A percentile compares a stretch with the other conserved stretches of the same genome.
phyloP scores from a whole-genome alignment of 1,284 basidiomycete genomes.

The Sporisorium sorghi region DNA sequence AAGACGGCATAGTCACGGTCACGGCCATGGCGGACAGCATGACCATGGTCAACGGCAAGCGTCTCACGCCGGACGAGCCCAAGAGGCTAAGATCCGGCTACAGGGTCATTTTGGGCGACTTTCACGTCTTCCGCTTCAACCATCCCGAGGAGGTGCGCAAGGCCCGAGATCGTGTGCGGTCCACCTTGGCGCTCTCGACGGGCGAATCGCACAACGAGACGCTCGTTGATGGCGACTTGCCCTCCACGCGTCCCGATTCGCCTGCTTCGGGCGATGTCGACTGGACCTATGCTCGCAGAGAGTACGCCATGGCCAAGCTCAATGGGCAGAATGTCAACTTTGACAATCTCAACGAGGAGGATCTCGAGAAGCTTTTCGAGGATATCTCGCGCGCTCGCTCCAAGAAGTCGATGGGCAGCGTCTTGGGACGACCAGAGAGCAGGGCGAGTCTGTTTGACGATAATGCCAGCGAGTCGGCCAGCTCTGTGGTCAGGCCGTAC shows the following conservation, averaged over 20 bases:
- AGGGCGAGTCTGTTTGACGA: conserved; percentile 63
- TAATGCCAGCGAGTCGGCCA: conserved; percentile 56
- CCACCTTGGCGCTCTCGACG: conserved; percentile 51
- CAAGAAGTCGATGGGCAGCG: conserved; percentile 62
- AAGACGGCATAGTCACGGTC: conserved; percentile 84
- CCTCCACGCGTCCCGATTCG: conserved; percentile 56
- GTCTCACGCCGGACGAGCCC: conserved; percentile 53
- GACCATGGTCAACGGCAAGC: conserved; percentile 88
- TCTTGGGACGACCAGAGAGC: conserved; percentile 54
- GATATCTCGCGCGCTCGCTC: conserved; percentile 59
- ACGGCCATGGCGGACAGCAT: conserved; percentile 82
- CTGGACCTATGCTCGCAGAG: conserved; percentile 64
- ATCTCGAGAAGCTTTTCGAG: conserved; percentile 66
- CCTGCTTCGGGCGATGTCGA: conserved; percentile 62
- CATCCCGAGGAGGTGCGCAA: conserved; percentile 62
- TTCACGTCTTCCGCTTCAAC: conserved; percentile 97
- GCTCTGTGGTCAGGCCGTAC: conserved; percentile 54
- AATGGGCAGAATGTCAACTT: conserved; percentile 65
- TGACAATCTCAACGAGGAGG: conserved; percentile 63
- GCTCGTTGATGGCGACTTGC: conserved; percentile 33
- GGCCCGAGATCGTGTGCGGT: conserved; percentile 58
- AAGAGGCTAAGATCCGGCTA: conserved; percentile 82
- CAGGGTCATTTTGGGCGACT: conserved; percentile 94
- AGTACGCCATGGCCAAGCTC: conserved; percentile 59
- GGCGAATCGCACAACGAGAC: conserved; percentile 59